Evolutionary conservation across 2,329 filamentous ascomycete genomes (phyloP).

Genomic region (Lojkania enalia): DNA sequence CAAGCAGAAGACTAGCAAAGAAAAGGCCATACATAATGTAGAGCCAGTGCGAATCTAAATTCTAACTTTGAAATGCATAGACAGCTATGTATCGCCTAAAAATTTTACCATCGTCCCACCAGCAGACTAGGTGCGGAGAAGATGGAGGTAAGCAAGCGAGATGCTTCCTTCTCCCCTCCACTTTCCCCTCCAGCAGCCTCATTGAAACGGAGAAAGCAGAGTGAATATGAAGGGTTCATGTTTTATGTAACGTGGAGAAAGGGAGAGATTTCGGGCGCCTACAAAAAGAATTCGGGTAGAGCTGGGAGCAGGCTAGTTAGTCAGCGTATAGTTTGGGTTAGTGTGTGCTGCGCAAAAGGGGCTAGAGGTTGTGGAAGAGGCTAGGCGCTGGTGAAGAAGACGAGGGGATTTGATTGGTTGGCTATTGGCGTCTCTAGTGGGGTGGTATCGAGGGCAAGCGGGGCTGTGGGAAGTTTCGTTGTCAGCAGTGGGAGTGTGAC

Average conservation of each 20-base stretch:
- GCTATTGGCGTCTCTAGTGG: too few relatives aligned
- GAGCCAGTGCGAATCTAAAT: too few relatives aligned
- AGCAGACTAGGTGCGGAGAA: constrained; percentile 43
- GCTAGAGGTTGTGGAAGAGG: not conserved
- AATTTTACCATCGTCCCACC: constrained; percentile 53
- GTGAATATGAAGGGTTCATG: constrained; percentile 64
- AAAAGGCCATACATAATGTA: too few relatives aligned
- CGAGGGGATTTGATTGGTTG: not conserved
- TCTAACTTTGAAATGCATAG: too few relatives aligned
- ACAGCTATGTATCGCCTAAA: constrained; percentile 50
- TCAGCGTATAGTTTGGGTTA: constrained; percentile 1
- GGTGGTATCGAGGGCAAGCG: not conserved
- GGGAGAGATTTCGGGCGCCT: constrained; percentile 22
- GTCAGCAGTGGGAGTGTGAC: not conserved
- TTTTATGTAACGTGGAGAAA: constrained; percentile 46
- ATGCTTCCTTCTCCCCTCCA: constrained; percentile 59
- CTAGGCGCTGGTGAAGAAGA: not conserved
- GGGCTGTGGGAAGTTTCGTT: not conserved
- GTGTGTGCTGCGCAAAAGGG: too few relatives aligned
- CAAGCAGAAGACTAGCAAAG: too few relatives aligned
- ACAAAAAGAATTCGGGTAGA: constrained; percentile 21
- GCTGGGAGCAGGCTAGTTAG: constrained; percentile 23
- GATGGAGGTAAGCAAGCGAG: constrained; percentile 62
- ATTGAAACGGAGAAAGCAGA: constrained; percentile 63
- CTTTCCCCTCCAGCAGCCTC: constrained; percentile 68